A percentile compares a stretch with the other conserved stretches of the same genome.
Conservation (phyloP, 495 filamentous ascomycete genomes). For the Aspergillus saccharolyticus region DNA sequence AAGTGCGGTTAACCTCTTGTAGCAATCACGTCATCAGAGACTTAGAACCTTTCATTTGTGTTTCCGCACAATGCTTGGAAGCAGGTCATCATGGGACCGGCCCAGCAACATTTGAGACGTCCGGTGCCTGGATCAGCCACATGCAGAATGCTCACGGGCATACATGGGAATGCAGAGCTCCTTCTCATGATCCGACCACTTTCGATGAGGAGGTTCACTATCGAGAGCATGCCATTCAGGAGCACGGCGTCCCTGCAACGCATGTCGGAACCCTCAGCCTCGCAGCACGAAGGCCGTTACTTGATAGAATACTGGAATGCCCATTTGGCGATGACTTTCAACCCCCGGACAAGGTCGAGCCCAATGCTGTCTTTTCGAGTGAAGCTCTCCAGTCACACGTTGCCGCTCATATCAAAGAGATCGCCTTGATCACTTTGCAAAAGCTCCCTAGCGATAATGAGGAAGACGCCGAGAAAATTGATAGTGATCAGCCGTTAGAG, state of each 20-base stretch:
- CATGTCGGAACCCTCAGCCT: slow-evolving; percentile 23
- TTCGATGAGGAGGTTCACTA: slow-evolving; percentile 24
- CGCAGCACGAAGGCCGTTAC: slow-evolving; percentile 25
- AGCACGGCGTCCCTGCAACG: slow-evolving; percentile 27
- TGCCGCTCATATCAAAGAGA: slow-evolving; percentile 31
- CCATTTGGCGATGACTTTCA: slow-evolving; percentile 32
- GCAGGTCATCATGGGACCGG: slow-evolving; percentile 18
- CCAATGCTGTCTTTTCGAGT: slow-evolving; percentile 24
- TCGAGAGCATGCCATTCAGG: slow-evolving; percentile 26
- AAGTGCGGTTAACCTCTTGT: slow-evolving; percentile 14
- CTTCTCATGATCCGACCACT: slow-evolving; percentile 27
- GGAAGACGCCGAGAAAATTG: too few species aligned
- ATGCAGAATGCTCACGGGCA: slow-evolving; percentile 31
- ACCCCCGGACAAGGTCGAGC: slow-evolving; percentile 19
- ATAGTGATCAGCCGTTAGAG: slow-evolving; percentile 16
- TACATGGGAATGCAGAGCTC: slow-evolving; percentile 30
- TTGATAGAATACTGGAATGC: slow-evolving; percentile 23
- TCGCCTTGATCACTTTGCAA: slow-evolving; percentile 30
- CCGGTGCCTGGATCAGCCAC: slow-evolving; percentile 29
- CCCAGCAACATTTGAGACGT: slow-evolving; percentile 28
- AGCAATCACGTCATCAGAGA: slow-evolving; percentile 30
- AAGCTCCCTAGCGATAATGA: slow-evolving; percentile 23
- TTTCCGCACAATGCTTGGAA: slow-evolving; percentile 24
- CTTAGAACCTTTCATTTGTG: slow-evolving; percentile 29
- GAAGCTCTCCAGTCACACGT: slow-evolving; percentile 30